Percentiles rank a stretch among this genome's conserved stretches.
Evolutionary conservation across 2,329 filamentous ascomycete species (phyloP).

Genomic region (Alternaria atra): DNA sequence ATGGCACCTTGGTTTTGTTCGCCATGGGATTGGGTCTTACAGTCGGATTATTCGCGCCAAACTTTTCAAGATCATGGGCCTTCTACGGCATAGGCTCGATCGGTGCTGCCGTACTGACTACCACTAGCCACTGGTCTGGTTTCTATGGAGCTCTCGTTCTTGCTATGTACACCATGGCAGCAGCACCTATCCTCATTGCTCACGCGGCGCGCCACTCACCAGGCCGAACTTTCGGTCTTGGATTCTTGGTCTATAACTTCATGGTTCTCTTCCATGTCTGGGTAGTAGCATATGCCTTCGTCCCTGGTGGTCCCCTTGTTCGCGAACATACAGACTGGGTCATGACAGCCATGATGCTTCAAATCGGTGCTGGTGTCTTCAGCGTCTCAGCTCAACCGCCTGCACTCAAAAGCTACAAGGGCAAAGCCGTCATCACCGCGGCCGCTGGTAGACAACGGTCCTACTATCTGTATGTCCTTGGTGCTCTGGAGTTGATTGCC

Average conservation of each 20-base stretch:
- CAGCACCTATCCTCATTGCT: constrained; percentile 76
- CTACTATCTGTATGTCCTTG: constrained; percentile 76
- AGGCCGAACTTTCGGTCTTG: constrained; percentile 82
- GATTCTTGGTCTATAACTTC: constrained; percentile 91
- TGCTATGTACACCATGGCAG: constrained; percentile 82
- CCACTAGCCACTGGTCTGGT: constrained; percentile 82
- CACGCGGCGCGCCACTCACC: constrained; percentile 81
- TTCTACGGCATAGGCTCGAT: constrained; percentile 79
- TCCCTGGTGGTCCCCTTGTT: constrained; percentile 90
- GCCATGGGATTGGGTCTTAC: constrained; percentile 86
- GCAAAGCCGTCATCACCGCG: constrained; percentile 59
- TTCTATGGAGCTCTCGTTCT: constrained; percentile 83
- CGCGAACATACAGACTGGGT: constrained; percentile 96
- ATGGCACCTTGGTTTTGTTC: constrained; percentile 85
- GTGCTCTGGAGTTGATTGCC: constrained; percentile 81
- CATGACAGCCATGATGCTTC: constrained; percentile 84
- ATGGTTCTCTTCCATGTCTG: constrained; percentile 97
- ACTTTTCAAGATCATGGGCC: constrained; percentile 78
- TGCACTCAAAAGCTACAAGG: constrained; percentile 49
- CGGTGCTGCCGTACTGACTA: constrained; percentile 80
- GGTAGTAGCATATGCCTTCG: constrained; percentile 98
- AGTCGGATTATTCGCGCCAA: constrained; percentile 77
- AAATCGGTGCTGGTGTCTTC: constrained; percentile 86
- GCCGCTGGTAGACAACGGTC: constrained; percentile 64
- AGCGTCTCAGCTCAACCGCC: constrained; percentile 66